phyloP scores from a whole-genome alignment of 2,329 filamentous ascomycete species.

The Seiridium cupressi region DNA sequence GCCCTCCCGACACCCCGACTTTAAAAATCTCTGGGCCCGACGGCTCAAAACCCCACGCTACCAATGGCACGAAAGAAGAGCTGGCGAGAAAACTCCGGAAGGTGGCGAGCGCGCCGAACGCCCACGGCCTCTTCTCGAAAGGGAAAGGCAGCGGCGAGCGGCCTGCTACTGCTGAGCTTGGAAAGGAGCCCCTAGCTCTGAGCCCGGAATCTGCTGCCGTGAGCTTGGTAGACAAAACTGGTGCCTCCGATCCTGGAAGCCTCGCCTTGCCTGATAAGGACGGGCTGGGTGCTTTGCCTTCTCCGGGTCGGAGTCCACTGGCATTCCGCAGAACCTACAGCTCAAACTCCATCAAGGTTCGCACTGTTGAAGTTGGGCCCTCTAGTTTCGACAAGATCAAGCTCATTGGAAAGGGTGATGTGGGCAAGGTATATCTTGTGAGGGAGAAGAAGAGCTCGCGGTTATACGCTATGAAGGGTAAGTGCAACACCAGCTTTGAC shows the following conservation, averaged over 20 bases:
- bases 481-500: slow-evolving; percentile 18
- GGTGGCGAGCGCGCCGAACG: slow-evolving; percentile 95
- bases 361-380: slow-evolving; percentile 93
- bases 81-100: slow-evolving; percentile 87
- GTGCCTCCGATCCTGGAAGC: slow-evolving; percentile 34
- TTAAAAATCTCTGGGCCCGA: slow-evolving; percentile 70
- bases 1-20: slow-evolving; percentile 85
- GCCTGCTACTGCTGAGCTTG: slow-evolving; percentile 81
- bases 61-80: slow-evolving; percentile 85
- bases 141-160: slow-evolving; percentile 60
- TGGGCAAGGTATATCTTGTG: slow-evolving; percentile 97
- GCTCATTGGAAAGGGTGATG: slow-evolving; percentile 96
- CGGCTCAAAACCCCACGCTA: slow-evolving; percentile 64
- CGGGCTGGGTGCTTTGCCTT: slow-evolving; percentile 60
- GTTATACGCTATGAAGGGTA: slow-evolving; percentile 98
- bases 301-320: slow-evolving; percentile 65
- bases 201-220: slow-evolving; percentile 46
- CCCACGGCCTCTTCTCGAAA: slow-evolving; percentile 81
- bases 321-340: slow-evolving; percentile 95
- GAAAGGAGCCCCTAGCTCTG: slow-evolving; percentile 73
- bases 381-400: slow-evolving; percentile 99
- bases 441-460: slow-evolving; percentile 96
- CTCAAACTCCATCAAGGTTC: slow-evolving; percentile 98
- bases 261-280: slow-evolving; percentile 45
- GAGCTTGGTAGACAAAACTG: slow-evolving; percentile 43